Conservation (phyloP, 176 grass and related monocot genomes). For the Cymbopogon citratus region DNA sequence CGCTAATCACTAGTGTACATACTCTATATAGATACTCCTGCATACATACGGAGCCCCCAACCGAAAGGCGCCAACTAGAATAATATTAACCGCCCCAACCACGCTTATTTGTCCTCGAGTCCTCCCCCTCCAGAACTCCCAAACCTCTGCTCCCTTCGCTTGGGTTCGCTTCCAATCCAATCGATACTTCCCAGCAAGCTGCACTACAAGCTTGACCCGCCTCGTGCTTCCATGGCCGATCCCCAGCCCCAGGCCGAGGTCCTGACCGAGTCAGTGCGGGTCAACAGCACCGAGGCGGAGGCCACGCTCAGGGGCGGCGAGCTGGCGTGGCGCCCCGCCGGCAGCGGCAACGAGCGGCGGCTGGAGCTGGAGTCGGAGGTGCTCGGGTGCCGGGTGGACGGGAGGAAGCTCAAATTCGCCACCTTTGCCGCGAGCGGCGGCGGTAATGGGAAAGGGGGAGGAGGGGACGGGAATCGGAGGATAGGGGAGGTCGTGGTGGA, state of each 20-base stretch:
- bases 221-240: constrained; percentile 29
- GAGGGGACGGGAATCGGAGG: constrained; percentile 23
- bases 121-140: constrained; percentile 4
- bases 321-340: constrained; percentile 51
- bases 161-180: background rate
- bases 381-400: constrained; percentile 50
- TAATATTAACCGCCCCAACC: constrained; percentile 28
- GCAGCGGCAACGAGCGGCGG: constrained; percentile 6
- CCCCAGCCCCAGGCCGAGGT: background rate
- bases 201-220: background rate
- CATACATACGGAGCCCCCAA: background rate
- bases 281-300: constrained; percentile 37
- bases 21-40: background rate
- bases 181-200: constrained; percentile 8
- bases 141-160: constrained; percentile 3
- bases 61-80: constrained; percentile 13
- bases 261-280: constrained; percentile 25
- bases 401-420: constrained; percentile 36
- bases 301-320: constrained; percentile 52
- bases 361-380: constrained; percentile 63
- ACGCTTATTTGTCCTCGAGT: constrained; percentile 1
- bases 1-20: no score
- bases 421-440: constrained; percentile 24
- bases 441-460: background rate
- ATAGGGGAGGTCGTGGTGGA: constrained; percentile 55